These are phyloP conservation scores for Neurospora sp. DNA, from an alignment of 495 filamentous ascomycete species.

Conservation along the genomic window DNA sequence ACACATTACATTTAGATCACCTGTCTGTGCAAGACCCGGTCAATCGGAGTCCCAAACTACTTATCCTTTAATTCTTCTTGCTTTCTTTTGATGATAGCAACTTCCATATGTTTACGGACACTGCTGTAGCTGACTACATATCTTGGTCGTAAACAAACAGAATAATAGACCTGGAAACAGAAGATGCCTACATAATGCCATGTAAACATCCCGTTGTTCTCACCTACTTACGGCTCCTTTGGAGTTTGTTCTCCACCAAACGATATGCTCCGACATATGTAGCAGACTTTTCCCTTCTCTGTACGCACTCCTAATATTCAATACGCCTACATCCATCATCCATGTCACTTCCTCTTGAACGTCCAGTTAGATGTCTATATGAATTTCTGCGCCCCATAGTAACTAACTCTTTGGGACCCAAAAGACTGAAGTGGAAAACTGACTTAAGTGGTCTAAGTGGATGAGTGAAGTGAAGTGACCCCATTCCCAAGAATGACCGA, in stretches of 20 bases:
- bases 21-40: not conserved
- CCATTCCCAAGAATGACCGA: not conserved
- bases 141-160: not conserved
- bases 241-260: not conserved
- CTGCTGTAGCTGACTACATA: not conserved
- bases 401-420: not conserved
- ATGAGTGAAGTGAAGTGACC: not conserved
- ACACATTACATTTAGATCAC: not conserved
- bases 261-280: not conserved
- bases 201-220: not conserved
- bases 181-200: not conserved
- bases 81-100: too few relatives aligned
- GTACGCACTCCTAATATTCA: not conserved
- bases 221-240: not conserved
- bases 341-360: not conserved
- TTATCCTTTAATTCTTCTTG: not conserved
- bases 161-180: not conserved
- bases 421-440: not conserved
- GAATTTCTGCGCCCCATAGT: not conserved
- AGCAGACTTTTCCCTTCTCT: not conserved
- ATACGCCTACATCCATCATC: not conserved
- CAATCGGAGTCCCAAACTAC: not conserved
- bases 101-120: not conserved
- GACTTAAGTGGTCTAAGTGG: not conserved
- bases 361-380: not conserved